phyloP scores from a whole-genome alignment of 1,139 yeast species.

The Taphrina pruni region DNA sequence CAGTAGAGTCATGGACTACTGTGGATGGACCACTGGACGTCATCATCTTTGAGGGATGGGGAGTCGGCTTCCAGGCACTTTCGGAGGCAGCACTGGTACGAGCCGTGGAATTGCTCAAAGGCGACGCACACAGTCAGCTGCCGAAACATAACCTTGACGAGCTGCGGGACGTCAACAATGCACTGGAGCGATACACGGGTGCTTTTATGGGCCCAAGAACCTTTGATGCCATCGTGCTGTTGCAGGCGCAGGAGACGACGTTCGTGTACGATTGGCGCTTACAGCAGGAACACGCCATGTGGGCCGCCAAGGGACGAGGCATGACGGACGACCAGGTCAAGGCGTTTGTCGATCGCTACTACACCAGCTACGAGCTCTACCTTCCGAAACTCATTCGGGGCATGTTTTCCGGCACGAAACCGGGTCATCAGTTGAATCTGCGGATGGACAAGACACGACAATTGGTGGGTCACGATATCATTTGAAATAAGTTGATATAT shows the following conservation, averaged over 20 bases:
- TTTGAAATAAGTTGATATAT: neutral
- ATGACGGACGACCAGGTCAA: conserved; percentile 77
- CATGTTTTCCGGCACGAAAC: conserved; percentile 13
- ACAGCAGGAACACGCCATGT: conserved; percentile 79
- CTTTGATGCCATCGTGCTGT: conserved; percentile 59
- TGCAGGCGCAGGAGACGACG: conserved; percentile 63
- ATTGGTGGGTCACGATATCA: conserved; percentile 3
- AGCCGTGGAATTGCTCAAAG: neutral
- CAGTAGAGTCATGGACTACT: conserved; percentile 49
- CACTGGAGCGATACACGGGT: conserved; percentile 56
- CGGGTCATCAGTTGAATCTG: conserved; percentile 13
- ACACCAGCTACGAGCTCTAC: conserved; percentile 82
- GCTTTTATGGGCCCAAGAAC: conserved; percentile 5
- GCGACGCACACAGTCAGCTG: conserved; percentile 31
- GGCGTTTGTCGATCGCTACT: conserved; percentile 76
- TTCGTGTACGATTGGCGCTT: conserved; percentile 81
- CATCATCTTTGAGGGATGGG: conserved; percentile 92
- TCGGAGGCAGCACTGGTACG: conserved; percentile 46
- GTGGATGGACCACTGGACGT: conserved; percentile 57
- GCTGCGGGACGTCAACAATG: conserved; percentile 49
- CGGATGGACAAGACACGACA: conserved; percentile 13
- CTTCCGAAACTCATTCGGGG: conserved; percentile 56
- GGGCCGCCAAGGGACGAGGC: conserved; percentile 63
- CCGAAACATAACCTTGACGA: conserved; percentile 48
- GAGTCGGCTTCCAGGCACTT: conserved; percentile 67